Base-by-base conservation (phyloP, 2,329 filamentous ascomycete genomes). In the Huntiella decipiens region DNA sequence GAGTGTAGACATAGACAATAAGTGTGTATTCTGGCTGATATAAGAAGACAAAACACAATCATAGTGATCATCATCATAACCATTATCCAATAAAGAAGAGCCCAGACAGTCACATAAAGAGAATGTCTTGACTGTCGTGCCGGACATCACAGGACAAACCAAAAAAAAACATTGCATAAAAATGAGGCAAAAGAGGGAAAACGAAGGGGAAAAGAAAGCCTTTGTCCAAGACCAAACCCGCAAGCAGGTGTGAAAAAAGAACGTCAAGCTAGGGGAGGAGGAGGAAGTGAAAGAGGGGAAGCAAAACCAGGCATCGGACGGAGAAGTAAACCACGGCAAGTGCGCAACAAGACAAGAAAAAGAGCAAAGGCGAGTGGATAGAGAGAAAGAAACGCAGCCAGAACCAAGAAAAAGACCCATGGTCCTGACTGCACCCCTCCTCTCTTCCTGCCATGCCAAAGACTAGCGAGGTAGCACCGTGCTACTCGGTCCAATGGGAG, bases 11-110 rank as follows among this genome's bases (percentile, higher is more conserved):
- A 44, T 13, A 44, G 33, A 44, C 43, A 44, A 22, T 37, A 28
- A 33, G 34, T 17, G n/a, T 41, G 39, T 41, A 41, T 41, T 41
- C 32, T 13, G n/a, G 39, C 32, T 31, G 10, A 19, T 41, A 41
- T 41, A 28, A 41, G 39, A 41, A 31, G 32, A 41, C 39, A 41
- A 41, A 41, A 41, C 39, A 41, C 12, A 41, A 41, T 41, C 39
- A 11, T 41, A 41, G 32, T 41, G 39, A 41, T 41, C 39, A 41
- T 41, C 39, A 15, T 38, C 35, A 38, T 38, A 38, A 38, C 35
- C 12, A 41, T 41, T 28, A n/a, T 41, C 39, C 28, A 31, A 41
- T 31, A 5, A 41, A 19, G 8, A 16, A 16, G 11, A 41, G 33
- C 32, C 6, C 17, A 11, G 16, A 19, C 37, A 22, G 35, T 38